Base-by-base conservation (phyloP, 2,329 filamentous ascomycete species). In the Pleurostoma richardsiae region DNA sequence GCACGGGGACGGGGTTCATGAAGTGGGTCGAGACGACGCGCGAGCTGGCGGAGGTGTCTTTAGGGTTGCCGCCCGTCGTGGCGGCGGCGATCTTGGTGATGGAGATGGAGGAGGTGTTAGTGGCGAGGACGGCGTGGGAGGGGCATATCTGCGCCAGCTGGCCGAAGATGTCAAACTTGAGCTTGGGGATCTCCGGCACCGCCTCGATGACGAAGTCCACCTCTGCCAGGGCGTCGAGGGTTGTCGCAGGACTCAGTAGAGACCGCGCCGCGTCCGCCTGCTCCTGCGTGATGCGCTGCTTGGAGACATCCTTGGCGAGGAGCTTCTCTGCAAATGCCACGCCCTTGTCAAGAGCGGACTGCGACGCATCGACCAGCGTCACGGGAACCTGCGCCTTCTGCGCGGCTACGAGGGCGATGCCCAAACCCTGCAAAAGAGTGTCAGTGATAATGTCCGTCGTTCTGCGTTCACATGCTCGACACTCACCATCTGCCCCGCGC, bases 121-220 rank as follows among this genome's bases (percentile, higher is more conserved):
- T 99, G 4, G 94, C 92, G 33, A 99, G 80, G 58, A 99, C 88
- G 49, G 94, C 83, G 62, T 97, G 90, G 44, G 84, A 74, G 8
- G 90, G 85, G 56, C 88, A 91, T 56, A 95, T 83, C 58, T 87
- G 72, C 5, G 91, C 90, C 8, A 99, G 79, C 60, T 86, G 79
- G 54, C 81, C 73, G 71, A 99, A 99, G 55, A 99, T 95, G 54
- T 84, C 82, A 54, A 84, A 83, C 70, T 99, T 99, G 53, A 99
- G 80, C 44, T 85, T 75, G 39, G 88, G 85, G 46, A 96, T 92
- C 73, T 96, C 91, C 33, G 94, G 94, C 6, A 99, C 90, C 11
- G 94, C 94, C 73, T 99, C 94, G 61, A 99, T 97, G 47, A 99
- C 86, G 66, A 99, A 96, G 71, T 99, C 94, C 33, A 90, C 87